phyloP scores from a whole-genome alignment of 306 rosid species.

The Echinosophora koreensis region DNA sequence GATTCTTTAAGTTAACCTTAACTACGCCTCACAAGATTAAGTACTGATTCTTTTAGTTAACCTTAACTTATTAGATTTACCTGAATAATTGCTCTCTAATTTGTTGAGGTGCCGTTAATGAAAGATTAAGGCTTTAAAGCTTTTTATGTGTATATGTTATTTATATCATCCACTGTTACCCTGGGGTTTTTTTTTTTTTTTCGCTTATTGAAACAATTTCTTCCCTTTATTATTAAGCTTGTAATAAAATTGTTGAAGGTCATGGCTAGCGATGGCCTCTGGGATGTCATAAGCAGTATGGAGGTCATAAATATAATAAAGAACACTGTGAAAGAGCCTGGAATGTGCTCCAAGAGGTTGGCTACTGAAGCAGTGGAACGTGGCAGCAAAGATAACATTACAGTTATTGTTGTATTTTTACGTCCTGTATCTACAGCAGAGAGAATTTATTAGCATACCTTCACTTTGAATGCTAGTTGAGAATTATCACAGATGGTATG shows the following conservation, averaged over 20 bases:
- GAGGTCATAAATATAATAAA: constrained; percentile 74
- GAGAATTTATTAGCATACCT: constrained; percentile 73
- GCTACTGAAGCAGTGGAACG: constrained; percentile 91
- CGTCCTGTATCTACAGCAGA: constrained; percentile 86
- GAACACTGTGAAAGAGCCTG: constrained; percentile 91
- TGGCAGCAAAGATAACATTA: constrained; percentile 90
- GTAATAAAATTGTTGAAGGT: constrained; percentile 55
- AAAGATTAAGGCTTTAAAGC: background rate
- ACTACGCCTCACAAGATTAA: background rate
- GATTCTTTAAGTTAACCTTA: background rate
- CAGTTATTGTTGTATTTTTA: constrained; percentile 83
- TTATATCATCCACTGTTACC: constrained; percentile 25
- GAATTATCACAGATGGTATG: background rate
- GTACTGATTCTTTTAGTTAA: background rate
- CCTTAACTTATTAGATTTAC: background rate
- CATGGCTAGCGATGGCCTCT: constrained; percentile 95
- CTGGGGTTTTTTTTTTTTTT: background rate
- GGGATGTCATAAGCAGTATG: constrained; percentile 81
- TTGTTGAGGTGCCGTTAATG: constrained; percentile 12
- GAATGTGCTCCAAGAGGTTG: constrained; percentile 94
- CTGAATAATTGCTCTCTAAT: background rate
- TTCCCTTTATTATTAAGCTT: background rate
- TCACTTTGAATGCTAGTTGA: background rate
- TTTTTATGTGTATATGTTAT: background rate
- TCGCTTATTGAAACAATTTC: constrained; percentile 10